Base-by-base conservation (phyloP, 345 rosid genomes). In the Gossypium ekmanianum region DNA sequence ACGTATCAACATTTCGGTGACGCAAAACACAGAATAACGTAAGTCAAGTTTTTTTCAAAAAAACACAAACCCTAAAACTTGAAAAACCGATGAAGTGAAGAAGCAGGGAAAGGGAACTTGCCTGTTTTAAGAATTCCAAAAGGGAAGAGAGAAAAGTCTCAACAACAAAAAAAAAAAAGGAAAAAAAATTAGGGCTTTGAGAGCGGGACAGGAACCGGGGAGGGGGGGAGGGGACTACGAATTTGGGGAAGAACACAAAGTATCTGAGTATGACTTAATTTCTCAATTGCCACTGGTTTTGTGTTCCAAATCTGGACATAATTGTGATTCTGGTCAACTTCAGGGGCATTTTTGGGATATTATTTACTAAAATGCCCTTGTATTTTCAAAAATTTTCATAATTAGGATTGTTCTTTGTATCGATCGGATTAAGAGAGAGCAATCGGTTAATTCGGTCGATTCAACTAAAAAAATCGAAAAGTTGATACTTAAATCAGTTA, bases 81-180 rank as follows among this genome's bases (percentile, higher is more conserved):
- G 12, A 24, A 11, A 39, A 11, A 43, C 47, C 24, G 20, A 3
- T 12, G 22, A 14, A 50, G 9, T 2, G 64, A 58, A 72, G 14
- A 58, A 72, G 67, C 65, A 50, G 56, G 26, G 67, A 10, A 56
- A 58, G 51, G 54, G 4, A 43, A 73, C 75, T 73, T 73, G 65
- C 75, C 65, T 73, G 75, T 9, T 59, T 24, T 5, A 0, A 1
- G 72, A 50, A 26, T 26, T 68, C 20, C 44, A 68, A 68, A 63
- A 26, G 8, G 6, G 65, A 24, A 24, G 18, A 11, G 20, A 9
- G 51, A 44, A 18, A 61, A 58, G 16, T 8, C 54, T 13, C 54
- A 48, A 9, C 26, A 56, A 45, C 10, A 45, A 10, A 20, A 56
- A 73, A 44, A 14, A 1, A 48, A 6, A 27, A 5, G 55, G 55